Evolutionary conservation across 257 asterid genomes (phyloP).

Genomic region (Thymus quinquecostatus): DNA sequence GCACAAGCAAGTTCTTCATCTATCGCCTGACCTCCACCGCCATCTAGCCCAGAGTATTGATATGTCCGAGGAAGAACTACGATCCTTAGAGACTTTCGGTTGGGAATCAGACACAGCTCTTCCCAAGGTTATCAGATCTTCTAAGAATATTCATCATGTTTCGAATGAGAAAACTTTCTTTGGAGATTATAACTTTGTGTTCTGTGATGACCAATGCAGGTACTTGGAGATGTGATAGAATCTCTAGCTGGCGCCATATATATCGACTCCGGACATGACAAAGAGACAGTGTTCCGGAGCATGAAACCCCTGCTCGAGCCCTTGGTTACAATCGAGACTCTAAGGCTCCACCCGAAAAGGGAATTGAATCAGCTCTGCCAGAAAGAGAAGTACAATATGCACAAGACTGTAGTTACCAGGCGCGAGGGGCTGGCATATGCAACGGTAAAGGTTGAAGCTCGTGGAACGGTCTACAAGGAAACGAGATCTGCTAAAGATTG

Average conservation of each 20-base stretch:
- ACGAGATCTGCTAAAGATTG: constrained; percentile 41
- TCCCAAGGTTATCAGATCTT: constrained; percentile 61
- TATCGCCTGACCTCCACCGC: constrained; percentile 66
- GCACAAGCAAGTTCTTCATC: constrained; percentile 69
- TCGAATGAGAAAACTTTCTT: background rate
- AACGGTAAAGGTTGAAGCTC: constrained; percentile 62
- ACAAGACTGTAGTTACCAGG: constrained; percentile 27
- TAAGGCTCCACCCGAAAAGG: constrained; percentile 66
- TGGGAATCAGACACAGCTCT: constrained; percentile 64
- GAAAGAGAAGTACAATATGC: constrained; percentile 39
- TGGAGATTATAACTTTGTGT: background rate
- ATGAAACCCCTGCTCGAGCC: constrained; percentile 85
- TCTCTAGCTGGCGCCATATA: constrained; percentile 80
- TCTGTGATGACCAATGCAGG: constrained; percentile 43
- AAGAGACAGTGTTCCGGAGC: constrained; percentile 52
- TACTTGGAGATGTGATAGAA: constrained; percentile 86
- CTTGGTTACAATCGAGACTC: constrained; percentile 61
- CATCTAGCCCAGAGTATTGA: constrained; percentile 45
- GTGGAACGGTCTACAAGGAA: constrained; percentile 42
- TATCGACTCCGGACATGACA: constrained; percentile 68
- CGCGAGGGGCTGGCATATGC: constrained; percentile 38
- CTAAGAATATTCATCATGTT: no score
- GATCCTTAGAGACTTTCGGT: constrained; percentile 55
- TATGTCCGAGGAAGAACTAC: constrained; percentile 26
- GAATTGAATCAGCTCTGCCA: constrained; percentile 69